phyloP scores from a whole-genome alignment of 495 filamentous ascomycete genomes.

The Penicillium longicatenatum region DNA sequence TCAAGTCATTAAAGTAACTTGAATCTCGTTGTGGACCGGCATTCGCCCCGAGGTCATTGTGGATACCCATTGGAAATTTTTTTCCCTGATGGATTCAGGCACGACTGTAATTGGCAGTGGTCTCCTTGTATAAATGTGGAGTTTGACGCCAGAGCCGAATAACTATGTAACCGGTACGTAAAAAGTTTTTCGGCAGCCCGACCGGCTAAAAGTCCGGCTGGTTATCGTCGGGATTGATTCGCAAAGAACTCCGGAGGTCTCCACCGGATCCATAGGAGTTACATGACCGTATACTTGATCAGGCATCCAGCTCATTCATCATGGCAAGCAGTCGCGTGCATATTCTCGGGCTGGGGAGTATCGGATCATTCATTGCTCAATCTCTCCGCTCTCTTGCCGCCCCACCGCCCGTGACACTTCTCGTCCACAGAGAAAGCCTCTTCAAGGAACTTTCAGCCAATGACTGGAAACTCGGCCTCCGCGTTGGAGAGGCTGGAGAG shows the following conservation, averaged over 20 bases:
- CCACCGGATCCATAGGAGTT: background rate
- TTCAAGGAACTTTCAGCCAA: constrained; percentile 22
- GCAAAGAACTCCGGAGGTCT: constrained; percentile 3
- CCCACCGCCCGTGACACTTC: constrained; percentile 52
- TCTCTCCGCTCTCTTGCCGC: constrained; percentile 47
- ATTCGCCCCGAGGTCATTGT: constrained; percentile 4
- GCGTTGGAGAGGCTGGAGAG: constrained; percentile 20
- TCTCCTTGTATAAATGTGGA: background rate
- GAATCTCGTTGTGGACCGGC: constrained; percentile 1
- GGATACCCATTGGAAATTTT: background rate
- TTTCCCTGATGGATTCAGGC: background rate
- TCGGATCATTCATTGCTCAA: constrained; percentile 57
- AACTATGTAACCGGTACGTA: background rate
- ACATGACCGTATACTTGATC: background rate
- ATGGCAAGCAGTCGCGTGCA: constrained; percentile 32
- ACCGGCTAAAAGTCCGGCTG: background rate
- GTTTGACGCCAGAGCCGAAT: background rate
- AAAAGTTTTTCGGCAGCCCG: background rate
- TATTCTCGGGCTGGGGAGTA: constrained; percentile 52
- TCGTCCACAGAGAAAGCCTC: constrained; percentile 38
- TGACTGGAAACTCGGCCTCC: constrained; percentile 18
- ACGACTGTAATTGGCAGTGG: background rate
- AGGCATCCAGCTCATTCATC: background rate
- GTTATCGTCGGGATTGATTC: background rate
- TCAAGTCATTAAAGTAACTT: background rate